Evolutionary conservation across 371 early-diverging fungal genomes (phyloP).

Genomic region (Rhizopus arrhizus): DNA sequence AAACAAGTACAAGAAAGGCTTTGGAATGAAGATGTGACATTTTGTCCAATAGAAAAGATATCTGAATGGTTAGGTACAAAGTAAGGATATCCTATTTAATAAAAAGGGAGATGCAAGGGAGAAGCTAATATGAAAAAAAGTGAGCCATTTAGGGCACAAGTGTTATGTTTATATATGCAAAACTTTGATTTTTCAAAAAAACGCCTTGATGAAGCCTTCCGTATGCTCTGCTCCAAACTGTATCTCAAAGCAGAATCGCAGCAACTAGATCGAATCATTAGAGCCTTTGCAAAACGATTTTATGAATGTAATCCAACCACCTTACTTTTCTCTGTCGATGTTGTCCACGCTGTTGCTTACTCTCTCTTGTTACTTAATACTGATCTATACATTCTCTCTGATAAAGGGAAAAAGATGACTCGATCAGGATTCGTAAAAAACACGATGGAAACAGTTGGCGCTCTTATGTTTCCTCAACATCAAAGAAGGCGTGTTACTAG

Average conservation of each 20-base stretch:
- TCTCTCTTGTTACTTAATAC: slow-evolving; percentile 88
- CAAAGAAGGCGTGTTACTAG: slow-evolving; percentile 14
- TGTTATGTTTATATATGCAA: slow-evolving; percentile 63
- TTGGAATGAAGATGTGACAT: slow-evolving; percentile 21
- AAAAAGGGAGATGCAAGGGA: not conserved
- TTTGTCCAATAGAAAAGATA: slow-evolving; percentile 23
- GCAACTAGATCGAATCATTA: slow-evolving; percentile 82
- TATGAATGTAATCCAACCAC: slow-evolving; percentile 69
- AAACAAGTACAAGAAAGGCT: slow-evolving; percentile 13
- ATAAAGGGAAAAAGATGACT: slow-evolving; percentile 52
- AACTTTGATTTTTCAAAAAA: slow-evolving; percentile 68
- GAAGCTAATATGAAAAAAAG: slow-evolving; percentile 10
- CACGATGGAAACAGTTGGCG: slow-evolving; percentile 49
- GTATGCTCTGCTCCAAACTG: slow-evolving; percentile 68
- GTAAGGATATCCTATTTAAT: slow-evolving; percentile 3
- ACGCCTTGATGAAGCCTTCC: slow-evolving; percentile 76
- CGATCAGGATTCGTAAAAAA: slow-evolving; percentile 55
- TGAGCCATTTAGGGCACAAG: slow-evolving; percentile 39
- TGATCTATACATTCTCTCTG: slow-evolving; percentile 77
- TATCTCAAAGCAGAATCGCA: slow-evolving; percentile 87
- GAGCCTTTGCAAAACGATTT: slow-evolving; percentile 75
- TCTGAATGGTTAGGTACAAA: slow-evolving; percentile 25
- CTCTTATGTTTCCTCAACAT: slow-evolving; percentile 15
- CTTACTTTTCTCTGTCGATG: slow-evolving; percentile 40
- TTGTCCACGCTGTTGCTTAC: slow-evolving; percentile 80